A percentile compares a stretch with the other conserved stretches of the same genome.
phyloP scores from a whole-genome alignment of 1,284 basidiomycete genomes.

The Ganoderma sinense region DNA sequence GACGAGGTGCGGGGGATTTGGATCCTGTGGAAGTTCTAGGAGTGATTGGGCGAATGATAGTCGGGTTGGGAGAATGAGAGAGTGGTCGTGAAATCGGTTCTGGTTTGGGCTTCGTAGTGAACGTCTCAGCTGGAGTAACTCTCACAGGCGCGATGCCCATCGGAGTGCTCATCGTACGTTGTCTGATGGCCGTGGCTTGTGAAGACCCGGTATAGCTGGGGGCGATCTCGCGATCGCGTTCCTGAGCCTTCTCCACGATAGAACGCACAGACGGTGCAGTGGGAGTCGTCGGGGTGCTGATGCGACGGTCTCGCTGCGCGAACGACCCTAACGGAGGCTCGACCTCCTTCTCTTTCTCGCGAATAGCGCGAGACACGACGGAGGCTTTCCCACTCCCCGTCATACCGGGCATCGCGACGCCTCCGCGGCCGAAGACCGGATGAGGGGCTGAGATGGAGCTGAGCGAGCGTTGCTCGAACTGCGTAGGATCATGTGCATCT shows the following conservation, averaged over 20 bases:
- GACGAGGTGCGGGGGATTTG: slow-evolving; percentile 33
- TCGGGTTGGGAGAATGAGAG: slow-evolving; percentile 27
- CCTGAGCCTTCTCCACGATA: slow-evolving; percentile 44
- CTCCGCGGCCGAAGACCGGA: slow-evolving; percentile 76
- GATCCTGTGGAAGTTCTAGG: slow-evolving; percentile 21
- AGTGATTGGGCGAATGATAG: slow-evolving; percentile 24
- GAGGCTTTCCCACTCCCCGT: slow-evolving; percentile 40
- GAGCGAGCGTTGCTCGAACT: slow-evolving; percentile 65
- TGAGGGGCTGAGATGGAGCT: slow-evolving; percentile 58
- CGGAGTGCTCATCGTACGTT: slow-evolving; percentile 48
- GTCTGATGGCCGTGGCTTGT: slow-evolving; percentile 35
- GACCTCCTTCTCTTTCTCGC: slow-evolving; percentile 28
- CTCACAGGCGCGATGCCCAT: slow-evolving; percentile 23
- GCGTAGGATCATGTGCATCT: slow-evolving; percentile 68
- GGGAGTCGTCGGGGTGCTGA: slow-evolving; percentile 44
- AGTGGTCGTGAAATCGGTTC: slow-evolving; percentile 24
- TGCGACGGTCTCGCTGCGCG: slow-evolving; percentile 39
- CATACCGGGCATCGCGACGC: slow-evolving; percentile 78
- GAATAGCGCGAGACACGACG: slow-evolving; percentile 30
- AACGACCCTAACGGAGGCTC: slow-evolving; percentile 11
- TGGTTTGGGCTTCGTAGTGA: slow-evolving; percentile 20
- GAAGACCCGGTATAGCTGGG: slow-evolving; percentile 32
- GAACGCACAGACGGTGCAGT: slow-evolving; percentile 32
- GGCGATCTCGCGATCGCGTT: slow-evolving; percentile 27
- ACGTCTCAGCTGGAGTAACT: slow-evolving; percentile 17